phyloP scores from a whole-genome alignment of 768 basidiomycete genomes.

The Scleroderma citrinum region DNA sequence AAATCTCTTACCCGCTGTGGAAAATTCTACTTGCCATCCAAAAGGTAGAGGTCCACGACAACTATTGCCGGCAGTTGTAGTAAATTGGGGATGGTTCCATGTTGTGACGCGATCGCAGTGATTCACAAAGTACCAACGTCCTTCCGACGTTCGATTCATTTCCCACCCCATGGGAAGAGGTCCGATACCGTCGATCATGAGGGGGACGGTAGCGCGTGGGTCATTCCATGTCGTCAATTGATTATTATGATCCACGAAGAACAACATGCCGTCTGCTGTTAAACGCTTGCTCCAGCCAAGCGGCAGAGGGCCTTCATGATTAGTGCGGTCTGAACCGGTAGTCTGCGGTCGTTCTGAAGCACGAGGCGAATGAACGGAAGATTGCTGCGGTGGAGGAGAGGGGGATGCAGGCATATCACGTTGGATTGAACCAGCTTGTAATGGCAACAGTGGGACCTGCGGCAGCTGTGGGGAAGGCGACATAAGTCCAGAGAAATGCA shows the following conservation, averaged over 20 bases:
- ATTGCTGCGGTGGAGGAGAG: background rate
- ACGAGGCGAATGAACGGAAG: background rate
- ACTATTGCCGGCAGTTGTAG: conserved; percentile 42
- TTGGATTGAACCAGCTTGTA: background rate
- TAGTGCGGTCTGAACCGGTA: no score
- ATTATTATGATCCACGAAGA: conserved; percentile 84
- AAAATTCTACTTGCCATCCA: conserved; percentile 95
- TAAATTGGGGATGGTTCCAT: conserved; percentile 79
- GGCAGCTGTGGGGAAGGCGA: background rate
- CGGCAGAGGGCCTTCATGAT: conserved; percentile 40
- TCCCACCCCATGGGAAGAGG: conserved; percentile 91
- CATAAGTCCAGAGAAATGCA: background rate
- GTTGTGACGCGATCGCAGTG: conserved; percentile 83
- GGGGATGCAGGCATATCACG: background rate
- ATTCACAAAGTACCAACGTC: conserved; percentile 69
- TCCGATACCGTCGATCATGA: conserved; percentile 52
- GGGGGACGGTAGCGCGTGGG: conserved; percentile 27
- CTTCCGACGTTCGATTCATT: conserved; percentile 83
- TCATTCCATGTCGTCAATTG: conserved; percentile 79
- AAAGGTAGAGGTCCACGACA: conserved; percentile 79
- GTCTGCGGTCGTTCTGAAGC: background rate
- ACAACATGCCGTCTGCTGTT: conserved; percentile 60
- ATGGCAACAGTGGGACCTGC: background rate
- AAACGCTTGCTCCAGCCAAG: conserved; percentile 78
- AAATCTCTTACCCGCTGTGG: conserved; percentile 77